Conservation (phyloP, 257 asterid genomes). For the Solanum rostratum region DNA sequence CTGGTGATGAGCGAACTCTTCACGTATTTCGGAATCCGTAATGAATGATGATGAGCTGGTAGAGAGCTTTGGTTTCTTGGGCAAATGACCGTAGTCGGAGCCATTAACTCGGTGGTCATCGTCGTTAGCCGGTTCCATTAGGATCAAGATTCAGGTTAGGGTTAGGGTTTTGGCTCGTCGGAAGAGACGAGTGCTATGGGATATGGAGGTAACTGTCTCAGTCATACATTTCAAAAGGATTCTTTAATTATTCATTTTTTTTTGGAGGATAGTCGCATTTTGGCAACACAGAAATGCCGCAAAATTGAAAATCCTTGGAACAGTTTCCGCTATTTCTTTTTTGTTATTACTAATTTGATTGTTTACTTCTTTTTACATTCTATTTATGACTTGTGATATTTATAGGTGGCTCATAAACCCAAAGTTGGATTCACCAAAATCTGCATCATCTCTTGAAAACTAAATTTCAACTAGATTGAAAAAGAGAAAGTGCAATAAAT, state of each 20-base stretch:
- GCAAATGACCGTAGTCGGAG: constrained; percentile 16
- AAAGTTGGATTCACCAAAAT: background rate
- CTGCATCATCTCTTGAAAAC: background rate
- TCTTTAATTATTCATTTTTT: background rate
- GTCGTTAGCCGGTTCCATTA: constrained; percentile 17
- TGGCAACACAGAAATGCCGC: background rate
- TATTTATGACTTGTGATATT: background rate
- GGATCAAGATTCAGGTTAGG: constrained; percentile 9
- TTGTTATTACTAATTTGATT: background rate
- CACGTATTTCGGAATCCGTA: constrained; percentile 45
- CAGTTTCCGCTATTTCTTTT: background rate
- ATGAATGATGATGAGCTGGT: constrained; percentile 24
- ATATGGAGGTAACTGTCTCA: background rate
- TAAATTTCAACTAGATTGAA: background rate
- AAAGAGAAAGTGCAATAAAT: background rate
- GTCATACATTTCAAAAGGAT: background rate
- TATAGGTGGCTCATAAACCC: background rate
- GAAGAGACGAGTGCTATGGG: background rate
- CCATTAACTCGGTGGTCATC: constrained; percentile 31
- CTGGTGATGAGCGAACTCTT: constrained; percentile 74
- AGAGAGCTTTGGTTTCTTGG: constrained; percentile 56
- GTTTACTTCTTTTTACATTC: background rate
- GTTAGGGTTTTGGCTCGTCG: constrained; percentile 25
- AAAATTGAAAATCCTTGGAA: background rate
- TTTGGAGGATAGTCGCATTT: background rate